Conservation (phyloP, 2,329 filamentous ascomycete species). For the Alternaria ventricosa region DNA sequence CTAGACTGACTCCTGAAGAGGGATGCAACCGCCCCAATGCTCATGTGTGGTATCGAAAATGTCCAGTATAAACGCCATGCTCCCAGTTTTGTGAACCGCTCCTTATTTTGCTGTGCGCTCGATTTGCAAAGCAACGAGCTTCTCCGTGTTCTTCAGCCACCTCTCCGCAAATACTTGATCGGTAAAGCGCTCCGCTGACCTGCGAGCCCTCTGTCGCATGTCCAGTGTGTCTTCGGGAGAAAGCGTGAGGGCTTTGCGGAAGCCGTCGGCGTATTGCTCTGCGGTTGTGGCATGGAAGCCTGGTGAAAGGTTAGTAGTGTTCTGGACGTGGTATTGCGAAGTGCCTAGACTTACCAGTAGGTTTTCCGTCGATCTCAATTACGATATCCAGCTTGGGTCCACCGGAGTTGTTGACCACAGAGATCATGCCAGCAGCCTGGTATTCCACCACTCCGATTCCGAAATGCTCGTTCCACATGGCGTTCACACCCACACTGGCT, state of each 20-base stretch:
- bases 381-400: conserved; percentile 96
- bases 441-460: conserved; percentile 99
- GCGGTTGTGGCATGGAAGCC: conserved; percentile 86
- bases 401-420: conserved; percentile 91
- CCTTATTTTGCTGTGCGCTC: conserved; percentile 19
- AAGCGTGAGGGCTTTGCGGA: conserved; percentile 75
- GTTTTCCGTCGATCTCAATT: conserved; percentile 75
- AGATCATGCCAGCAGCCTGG: conserved; percentile 90
- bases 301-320: conserved; percentile 33
- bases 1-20: neutral
- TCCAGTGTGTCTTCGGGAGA: conserved; percentile 69
- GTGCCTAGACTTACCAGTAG: conserved; percentile 66
- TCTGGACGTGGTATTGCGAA: neutral
- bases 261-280: conserved; percentile 80
- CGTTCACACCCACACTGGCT: conserved; percentile 88
- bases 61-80: neutral
- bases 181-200: conserved; percentile 83
- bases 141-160: conserved; percentile 79
- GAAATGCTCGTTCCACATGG: conserved; percentile 99
- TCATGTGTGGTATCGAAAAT: conserved; percentile 15
- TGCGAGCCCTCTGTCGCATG: conserved; percentile 76
- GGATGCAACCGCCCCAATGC: conserved; percentile 7
- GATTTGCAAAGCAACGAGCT: conserved; percentile 63
- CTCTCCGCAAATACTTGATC: conserved; percentile 82
- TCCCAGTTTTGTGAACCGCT: neutral